These are phyloP conservation scores for Dalechampia spathulata DNA, from an alignment of 441 rosid species.

Conservation along the genomic window DNA sequence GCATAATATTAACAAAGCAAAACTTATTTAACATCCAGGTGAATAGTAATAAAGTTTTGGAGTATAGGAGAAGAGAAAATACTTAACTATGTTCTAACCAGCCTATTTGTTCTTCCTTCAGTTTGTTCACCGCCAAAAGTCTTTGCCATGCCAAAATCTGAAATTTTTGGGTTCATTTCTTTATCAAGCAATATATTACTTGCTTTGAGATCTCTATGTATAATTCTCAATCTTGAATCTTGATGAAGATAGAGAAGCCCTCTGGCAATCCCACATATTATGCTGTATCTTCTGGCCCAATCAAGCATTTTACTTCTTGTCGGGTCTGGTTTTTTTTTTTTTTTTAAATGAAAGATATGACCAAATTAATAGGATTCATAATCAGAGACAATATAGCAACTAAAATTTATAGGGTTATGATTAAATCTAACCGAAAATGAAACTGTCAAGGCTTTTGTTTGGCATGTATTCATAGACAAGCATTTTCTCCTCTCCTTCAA, in stretches of 20 bases:
- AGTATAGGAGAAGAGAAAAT: too few species aligned
- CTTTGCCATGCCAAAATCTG: too few species aligned
- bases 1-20: not conserved
- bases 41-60: too few species aligned
- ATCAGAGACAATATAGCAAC: not conserved
- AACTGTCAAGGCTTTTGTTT: conserved; percentile 30
- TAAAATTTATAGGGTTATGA: not conserved
- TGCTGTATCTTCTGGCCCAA: conserved; percentile 31
- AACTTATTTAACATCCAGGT: too few species aligned
- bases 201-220: too few species aligned
- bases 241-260: conserved; percentile 48
- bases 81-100: conserved; percentile 49
- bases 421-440: conserved; percentile 29
- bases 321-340: conserved; percentile 14
- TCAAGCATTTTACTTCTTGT: conserved; percentile 20
- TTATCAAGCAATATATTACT: too few species aligned
- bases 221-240: too few species aligned
- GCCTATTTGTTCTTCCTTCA: conserved; percentile 22
- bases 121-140: conserved; percentile 19
- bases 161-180: too few species aligned
- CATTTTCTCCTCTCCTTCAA: too few species aligned
- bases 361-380: not conserved
- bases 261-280: conserved; percentile 36
- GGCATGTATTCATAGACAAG: too few species aligned
- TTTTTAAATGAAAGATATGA: not conserved